These are phyloP conservation scores for Euphorbia celastroides DNA, from an alignment of 441 rosid species.

Conservation along the genomic window DNA sequence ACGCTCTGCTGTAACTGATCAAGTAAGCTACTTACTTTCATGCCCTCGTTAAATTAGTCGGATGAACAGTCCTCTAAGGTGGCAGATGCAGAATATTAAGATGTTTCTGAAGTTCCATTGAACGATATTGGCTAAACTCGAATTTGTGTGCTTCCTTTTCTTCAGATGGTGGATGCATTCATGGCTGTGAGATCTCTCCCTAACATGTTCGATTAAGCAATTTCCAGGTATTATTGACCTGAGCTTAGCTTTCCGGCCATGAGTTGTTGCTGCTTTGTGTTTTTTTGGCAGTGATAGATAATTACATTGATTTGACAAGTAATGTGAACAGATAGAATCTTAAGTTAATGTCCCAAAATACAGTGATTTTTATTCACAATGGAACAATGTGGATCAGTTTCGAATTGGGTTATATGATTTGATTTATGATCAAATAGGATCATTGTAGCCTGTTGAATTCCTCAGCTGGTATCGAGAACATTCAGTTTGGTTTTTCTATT, in stretches of 20 bases:
- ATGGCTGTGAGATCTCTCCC: slow-evolving; percentile 92
- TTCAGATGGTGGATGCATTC: slow-evolving; percentile 87
- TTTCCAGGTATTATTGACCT: background rate
- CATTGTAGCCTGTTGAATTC: background rate
- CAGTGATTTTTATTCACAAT: background rate
- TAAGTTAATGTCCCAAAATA: background rate
- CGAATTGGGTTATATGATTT: background rate
- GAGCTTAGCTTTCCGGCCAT: background rate
- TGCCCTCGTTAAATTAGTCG: background rate
- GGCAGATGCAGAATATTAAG: background rate
- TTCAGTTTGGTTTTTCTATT: background rate
- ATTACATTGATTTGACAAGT: slow-evolving; percentile 4
- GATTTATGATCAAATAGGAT: background rate
- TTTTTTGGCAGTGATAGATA: background rate
- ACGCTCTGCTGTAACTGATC: slow-evolving; percentile 77
- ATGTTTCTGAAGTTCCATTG: background rate
- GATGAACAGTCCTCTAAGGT: background rate
- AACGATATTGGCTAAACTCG: background rate
- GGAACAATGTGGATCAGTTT: background rate
- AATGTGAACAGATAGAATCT: background rate
- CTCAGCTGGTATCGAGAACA: background rate
- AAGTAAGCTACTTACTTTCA: slow-evolving; percentile 39
- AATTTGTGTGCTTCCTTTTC: background rate
- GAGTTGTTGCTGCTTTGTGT: slow-evolving; percentile 2
- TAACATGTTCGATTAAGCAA: slow-evolving; percentile 61